phyloP scores from a whole-genome alignment of 2,329 filamentous ascomycete genomes.

The Stromatinia cepivora region DNA sequence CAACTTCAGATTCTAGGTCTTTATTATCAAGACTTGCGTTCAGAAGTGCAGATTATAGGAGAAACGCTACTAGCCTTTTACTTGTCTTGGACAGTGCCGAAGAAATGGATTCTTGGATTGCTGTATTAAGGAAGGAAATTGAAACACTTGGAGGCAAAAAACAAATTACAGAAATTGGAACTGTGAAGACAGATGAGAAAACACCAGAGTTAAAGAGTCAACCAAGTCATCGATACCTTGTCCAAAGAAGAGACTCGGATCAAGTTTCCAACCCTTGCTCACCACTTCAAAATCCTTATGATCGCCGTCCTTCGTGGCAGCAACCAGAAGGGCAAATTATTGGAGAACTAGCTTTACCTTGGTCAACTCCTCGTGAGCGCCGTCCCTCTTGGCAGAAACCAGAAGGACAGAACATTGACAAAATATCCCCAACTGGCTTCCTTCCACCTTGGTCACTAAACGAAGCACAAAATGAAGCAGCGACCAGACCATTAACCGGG shows the following conservation, averaged over 20 bases:
- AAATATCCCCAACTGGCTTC: slow-evolving; percentile 3
- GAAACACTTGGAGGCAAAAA: slow-evolving; percentile 68
- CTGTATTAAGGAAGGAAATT: slow-evolving; percentile 66
- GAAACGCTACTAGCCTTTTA: slow-evolving; percentile 62
- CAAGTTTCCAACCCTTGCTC: slow-evolving; percentile 31
- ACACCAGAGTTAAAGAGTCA: slow-evolving; percentile 34
- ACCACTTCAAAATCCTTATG: slow-evolving; percentile 27
- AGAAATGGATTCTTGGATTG: slow-evolving; percentile 77
- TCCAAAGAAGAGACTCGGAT: slow-evolving; percentile 31
- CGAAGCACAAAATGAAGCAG: slow-evolving; percentile 17
- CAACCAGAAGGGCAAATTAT: not conserved
- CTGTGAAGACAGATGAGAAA: slow-evolving; percentile 47
- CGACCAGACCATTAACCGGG: slow-evolving; percentile 42
- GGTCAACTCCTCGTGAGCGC: not conserved
- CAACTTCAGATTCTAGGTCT: slow-evolving; percentile 56
- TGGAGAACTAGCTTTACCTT: slow-evolving; percentile 19
- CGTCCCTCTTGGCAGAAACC: slow-evolving; percentile 17
- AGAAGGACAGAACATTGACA: slow-evolving; percentile 16
- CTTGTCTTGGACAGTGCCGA: slow-evolving; percentile 72
- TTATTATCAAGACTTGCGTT: slow-evolving; percentile 66
- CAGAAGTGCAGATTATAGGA: slow-evolving; percentile 54
- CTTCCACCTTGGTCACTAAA: slow-evolving; percentile 16
- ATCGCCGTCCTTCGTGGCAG: slow-evolving; percentile 27
- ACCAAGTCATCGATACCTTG: slow-evolving; percentile 37
- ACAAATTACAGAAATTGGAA: slow-evolving; percentile 59